Percentiles rank a stretch among this genome's conserved stretches.
Conservation (phyloP, 148 eudicot genomes). For the Camellia lanceoleosa region DNA sequence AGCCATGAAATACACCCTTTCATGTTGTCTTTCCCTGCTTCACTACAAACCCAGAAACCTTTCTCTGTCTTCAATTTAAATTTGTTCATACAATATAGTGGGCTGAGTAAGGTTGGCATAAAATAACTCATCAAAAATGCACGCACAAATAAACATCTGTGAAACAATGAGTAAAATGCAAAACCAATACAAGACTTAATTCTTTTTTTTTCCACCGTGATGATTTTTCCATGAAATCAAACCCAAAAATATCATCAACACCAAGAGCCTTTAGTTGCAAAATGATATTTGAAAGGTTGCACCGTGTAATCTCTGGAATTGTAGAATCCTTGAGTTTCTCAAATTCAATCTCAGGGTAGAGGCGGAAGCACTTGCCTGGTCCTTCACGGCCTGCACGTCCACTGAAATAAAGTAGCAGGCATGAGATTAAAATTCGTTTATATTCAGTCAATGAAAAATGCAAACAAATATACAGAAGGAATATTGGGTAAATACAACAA, state of each 20-base stretch:
- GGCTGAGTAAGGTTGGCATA: not conserved
- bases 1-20: no score
- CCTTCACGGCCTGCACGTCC: conserved; percentile 99
- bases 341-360: conserved; percentile 77
- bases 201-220: conserved; percentile 39
- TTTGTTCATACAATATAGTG: not conserved
- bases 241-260: conserved; percentile 74
- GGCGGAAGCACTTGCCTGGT: conserved; percentile 94
- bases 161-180: not conserved
- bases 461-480: not conserved
- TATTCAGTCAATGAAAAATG: not conserved
- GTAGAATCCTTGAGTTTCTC: conserved; percentile 80
- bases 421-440: not conserved
- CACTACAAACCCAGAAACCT: not conserved
- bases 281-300: conserved; percentile 80
- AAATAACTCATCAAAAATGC: not conserved
- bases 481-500: not conserved
- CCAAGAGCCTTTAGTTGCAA: conserved; percentile 96
- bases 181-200: not conserved
- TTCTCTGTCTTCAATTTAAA: no score
- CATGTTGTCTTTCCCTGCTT: not conserved
- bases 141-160: not conserved
- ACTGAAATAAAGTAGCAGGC: conserved; percentile 32
- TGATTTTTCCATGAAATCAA: conserved; percentile 95
- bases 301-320: conserved; percentile 81